These are phyloP conservation scores for Populus nigra DNA, from an alignment of 345 rosid species.

Conservation along the genomic window DNA sequence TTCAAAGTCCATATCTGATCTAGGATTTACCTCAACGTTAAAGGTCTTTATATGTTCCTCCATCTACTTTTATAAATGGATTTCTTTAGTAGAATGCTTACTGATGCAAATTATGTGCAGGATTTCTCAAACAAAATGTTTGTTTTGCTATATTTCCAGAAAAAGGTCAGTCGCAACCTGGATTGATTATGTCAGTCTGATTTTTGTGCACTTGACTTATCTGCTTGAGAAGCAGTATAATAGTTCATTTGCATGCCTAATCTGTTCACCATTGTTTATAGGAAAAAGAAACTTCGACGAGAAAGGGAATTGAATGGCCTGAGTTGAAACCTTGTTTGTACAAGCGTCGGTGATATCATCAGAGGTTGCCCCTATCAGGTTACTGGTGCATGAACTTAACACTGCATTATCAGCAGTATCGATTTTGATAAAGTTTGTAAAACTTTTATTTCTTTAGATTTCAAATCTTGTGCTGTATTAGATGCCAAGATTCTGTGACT, in stretches of 20 bases:
- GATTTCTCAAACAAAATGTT: conserved; percentile 92
- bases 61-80: not conserved
- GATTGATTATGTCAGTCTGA: not conserved
- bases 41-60: conserved; percentile 42
- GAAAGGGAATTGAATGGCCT: conserved; percentile 70
- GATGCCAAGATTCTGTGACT: too few relatives aligned
- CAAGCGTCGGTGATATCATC: conserved; percentile 65
- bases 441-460: too few relatives aligned
- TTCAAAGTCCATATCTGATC: conserved; percentile 63
- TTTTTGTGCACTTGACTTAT: not conserved
- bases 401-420: not conserved
- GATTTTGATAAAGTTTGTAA: not conserved
- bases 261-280: conserved; percentile 23
- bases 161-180: conserved; percentile 50
- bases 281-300: conserved; percentile 51
- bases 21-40: conserved; percentile 56
- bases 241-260: not conserved
- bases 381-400: too few relatives aligned
- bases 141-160: conserved; percentile 64
- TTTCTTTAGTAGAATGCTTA: not conserved
- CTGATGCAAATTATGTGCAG: conserved; percentile 36
- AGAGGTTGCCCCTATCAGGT: not conserved
- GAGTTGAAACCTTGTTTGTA: conserved; percentile 88
- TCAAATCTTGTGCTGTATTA: too few relatives aligned
- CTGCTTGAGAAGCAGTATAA: not conserved